phyloP scores from a whole-genome alignment of 2,329 filamentous ascomycete genomes.

The Tolypocladium guangdongense region DNA sequence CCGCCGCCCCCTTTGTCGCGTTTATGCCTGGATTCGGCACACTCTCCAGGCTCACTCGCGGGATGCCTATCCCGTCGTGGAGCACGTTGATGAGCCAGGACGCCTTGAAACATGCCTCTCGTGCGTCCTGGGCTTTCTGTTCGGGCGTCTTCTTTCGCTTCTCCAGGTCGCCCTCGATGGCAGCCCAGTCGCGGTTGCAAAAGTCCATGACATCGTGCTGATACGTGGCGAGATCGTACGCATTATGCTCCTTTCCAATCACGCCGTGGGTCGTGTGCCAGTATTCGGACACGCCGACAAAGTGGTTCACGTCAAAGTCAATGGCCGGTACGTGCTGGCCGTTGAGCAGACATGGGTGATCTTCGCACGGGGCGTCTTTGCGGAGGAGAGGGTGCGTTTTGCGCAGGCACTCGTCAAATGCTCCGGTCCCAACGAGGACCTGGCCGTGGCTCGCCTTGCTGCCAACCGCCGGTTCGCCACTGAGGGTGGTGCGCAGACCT shows the following conservation, averaged over 20 bases:
- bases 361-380: conserved; percentile 75
- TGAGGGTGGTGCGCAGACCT: conserved; percentile 61
- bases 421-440: conserved; percentile 69
- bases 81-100: conserved; percentile 96
- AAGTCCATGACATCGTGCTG: conserved; percentile 77
- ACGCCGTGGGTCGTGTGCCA: conserved; percentile 98
- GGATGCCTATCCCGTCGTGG: conserved; percentile 91
- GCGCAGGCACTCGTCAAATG: conserved; percentile 74
- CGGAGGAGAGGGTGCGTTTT: conserved; percentile 78
- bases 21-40: conserved; percentile 46
- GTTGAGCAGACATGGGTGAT: conserved; percentile 79
- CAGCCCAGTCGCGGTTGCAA: conserved; percentile 72
- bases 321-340: conserved; percentile 90
- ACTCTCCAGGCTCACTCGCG: conserved; percentile 68
- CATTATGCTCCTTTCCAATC: conserved; percentile 67
- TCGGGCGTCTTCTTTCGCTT: conserved; percentile 62
- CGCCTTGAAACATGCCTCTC: conserved; percentile 93
- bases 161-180: conserved; percentile 57
- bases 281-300: conserved; percentile 94
- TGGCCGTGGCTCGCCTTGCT: conserved; percentile 25
- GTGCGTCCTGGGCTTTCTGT: conserved; percentile 66
- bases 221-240: conserved; percentile 85
- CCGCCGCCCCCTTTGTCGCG: conserved; percentile 57
- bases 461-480: conserved; percentile 46
- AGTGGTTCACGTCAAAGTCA: conserved; percentile 95